Conservation (phyloP, 306 rosid species). For the Pyrus bretschneideri region DNA sequence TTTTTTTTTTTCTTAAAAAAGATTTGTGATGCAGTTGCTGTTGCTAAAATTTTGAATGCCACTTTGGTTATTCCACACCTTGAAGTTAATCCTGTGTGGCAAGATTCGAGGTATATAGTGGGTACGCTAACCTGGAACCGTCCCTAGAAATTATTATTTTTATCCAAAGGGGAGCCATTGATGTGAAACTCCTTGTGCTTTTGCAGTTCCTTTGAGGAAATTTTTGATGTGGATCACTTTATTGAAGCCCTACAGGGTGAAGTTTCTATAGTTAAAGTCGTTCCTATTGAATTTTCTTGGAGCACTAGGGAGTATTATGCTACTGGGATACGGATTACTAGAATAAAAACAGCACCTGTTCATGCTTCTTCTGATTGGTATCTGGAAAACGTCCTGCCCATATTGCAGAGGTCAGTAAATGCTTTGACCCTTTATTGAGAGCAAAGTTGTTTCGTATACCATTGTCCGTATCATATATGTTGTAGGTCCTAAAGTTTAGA, state of each 20-base stretch:
- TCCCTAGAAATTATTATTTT: slow-evolving; percentile 1
- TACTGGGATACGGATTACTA: slow-evolving; percentile 59
- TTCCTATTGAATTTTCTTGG: slow-evolving; percentile 72
- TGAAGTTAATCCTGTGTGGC: slow-evolving; percentile 95
- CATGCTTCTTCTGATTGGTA: slow-evolving; percentile 87
- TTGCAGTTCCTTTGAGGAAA: slow-evolving; percentile 76
- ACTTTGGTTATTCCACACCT: slow-evolving; percentile 85
- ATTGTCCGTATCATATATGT: background rate
- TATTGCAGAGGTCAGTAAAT: slow-evolving; percentile 63
- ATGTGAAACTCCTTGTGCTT: slow-evolving; percentile 5
- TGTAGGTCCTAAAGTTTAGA: background rate
- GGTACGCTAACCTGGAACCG: slow-evolving; percentile 3
- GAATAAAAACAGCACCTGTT: slow-evolving; percentile 83
- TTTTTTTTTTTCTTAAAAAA: slow-evolving; percentile 4
- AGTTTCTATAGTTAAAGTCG: slow-evolving; percentile 66
- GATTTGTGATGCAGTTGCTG: slow-evolving; percentile 99
- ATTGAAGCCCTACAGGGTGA: slow-evolving; percentile 68
- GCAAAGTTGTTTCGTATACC: background rate
- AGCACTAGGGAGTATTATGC: slow-evolving; percentile 89
- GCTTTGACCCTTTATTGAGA: background rate
- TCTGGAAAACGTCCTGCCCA: slow-evolving; percentile 81
- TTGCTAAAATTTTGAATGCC: slow-evolving; percentile 90
- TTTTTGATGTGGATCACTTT: slow-evolving; percentile 90
- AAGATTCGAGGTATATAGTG: slow-evolving; percentile 70
- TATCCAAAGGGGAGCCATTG: background rate